A percentile compares a stretch with the other conserved stretches of the same genome.
These are phyloP conservation scores for Dioscorea zingiberensis DNA, from an alignment of 106 monocot species.

Conservation along the genomic window DNA sequence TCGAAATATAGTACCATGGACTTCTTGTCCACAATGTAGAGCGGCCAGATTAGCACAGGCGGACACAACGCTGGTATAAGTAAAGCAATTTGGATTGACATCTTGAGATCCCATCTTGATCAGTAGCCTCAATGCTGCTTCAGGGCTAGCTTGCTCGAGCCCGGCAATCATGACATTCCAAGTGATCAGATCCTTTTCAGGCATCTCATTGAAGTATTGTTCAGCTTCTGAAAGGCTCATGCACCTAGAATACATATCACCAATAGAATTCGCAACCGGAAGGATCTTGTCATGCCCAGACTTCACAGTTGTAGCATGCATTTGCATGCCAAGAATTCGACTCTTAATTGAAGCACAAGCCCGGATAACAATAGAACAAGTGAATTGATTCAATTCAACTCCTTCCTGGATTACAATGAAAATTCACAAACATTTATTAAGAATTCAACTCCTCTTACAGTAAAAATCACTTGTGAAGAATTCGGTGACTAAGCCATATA, in stretches of 20 bases:
- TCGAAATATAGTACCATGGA: slow-evolving; percentile 35
- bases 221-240: slow-evolving; percentile 31
- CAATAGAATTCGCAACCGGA: slow-evolving; percentile 47
- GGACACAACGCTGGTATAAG: slow-evolving; percentile 45
- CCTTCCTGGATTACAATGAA: slow-evolving; percentile 33
- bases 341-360: slow-evolving; percentile 33
- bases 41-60: slow-evolving; percentile 35
- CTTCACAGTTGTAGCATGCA: slow-evolving; percentile 42
- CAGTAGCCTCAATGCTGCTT: slow-evolving; percentile 24
- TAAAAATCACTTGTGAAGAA: too few species aligned
- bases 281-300: slow-evolving; percentile 18
- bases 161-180: slow-evolving; percentile 76
- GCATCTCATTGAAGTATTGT: slow-evolving; percentile 42
- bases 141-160: slow-evolving; percentile 12
- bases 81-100: slow-evolving; percentile 45
- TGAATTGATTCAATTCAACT: slow-evolving; percentile 34
- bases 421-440: neutral
- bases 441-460: too few species aligned
- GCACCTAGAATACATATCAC: slow-evolving; percentile 68
- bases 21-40: slow-evolving; percentile 47
- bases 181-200: slow-evolving; percentile 44
- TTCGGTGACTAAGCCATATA: neutral
- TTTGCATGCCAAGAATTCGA: slow-evolving; percentile 34
- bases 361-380: slow-evolving; percentile 47
- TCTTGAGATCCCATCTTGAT: slow-evolving; percentile 22